Base-by-base conservation (phyloP, 768 basidiomycete species). In the Auricularia cornea region DNA sequence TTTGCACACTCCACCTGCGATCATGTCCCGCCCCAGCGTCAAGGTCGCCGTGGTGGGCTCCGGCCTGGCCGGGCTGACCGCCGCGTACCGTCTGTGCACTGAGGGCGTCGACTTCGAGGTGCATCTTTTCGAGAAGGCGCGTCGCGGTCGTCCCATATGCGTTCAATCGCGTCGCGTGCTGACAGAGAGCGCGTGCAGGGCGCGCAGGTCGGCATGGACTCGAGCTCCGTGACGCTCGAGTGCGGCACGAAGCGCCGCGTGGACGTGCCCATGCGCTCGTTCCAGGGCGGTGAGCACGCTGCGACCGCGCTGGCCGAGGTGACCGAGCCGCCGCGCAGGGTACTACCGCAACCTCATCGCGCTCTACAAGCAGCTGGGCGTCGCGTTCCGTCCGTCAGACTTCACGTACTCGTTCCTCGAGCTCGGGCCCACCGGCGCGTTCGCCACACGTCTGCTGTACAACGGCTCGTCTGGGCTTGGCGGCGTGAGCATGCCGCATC, bases 221-320 rank as follows among this genome's bases (percentile, higher is more conserved):
- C 74, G 75, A 64, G 64, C 4, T 75, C 73, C 26, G 66, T 79
- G 23, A 64, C 69, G 3, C 62, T 75, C 3, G 77, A 71, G 3
- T 64, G 72, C 11, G 72, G 72, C 26, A 69, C 75, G 38, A 73
- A 80, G 59, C 83, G 83, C 79, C 75, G 84, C 61, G 78, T 91
- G 3, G 89, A 92, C 69, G 89, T 90, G 0, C 90, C 90, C 0
- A 92, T 92, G 90, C 76, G 90, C 44, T 85, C 85, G 1, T 91
- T 92, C 70, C 89, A 92, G 79, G 86, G 85, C 75, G 88, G 88
- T 86, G 62, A 60, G 82, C 66, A 38, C 3, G 26, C n/a, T 61
- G 28, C 28, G 12, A 41, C 11, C 20, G 14, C 3, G 14, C 52
- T 40, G n/a, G 23, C 12, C 8, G 0, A n/a, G 38, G 35, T 38